Conservation (phyloP, 2,329 filamentous ascomycete species). For the Rachicladosporium sp. region DNA sequence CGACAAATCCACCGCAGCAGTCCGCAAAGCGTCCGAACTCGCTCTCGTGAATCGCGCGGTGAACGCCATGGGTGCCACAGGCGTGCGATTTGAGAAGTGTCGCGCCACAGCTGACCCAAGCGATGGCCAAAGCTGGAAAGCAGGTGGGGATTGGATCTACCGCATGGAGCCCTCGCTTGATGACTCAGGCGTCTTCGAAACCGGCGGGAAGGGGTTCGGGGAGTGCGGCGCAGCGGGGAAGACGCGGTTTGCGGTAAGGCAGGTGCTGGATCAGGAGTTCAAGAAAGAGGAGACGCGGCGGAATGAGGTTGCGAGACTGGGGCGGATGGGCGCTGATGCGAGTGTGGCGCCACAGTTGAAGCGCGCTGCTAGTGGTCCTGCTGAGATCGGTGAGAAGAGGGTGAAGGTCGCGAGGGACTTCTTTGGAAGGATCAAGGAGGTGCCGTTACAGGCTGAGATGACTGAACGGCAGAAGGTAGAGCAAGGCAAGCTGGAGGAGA, state of each 20-base stretch:
- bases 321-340: conserved; percentile 46
- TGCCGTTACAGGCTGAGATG: conserved; percentile 22
- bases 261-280: conserved; percentile 86
- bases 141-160: conserved; percentile 59
- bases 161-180: conserved; percentile 90
- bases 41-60: conserved; percentile 68
- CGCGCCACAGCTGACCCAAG: conserved; percentile 32
- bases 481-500: conserved; percentile 21
- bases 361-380: conserved; percentile 4
- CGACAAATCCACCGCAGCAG: conserved; percentile 56
- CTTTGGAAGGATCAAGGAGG: conserved; percentile 60
- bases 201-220: conserved; percentile 40
- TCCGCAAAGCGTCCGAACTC: conserved; percentile 77
- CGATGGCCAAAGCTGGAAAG: conserved; percentile 10
- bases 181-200: conserved; percentile 61
- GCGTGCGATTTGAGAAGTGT: conserved; percentile 69
- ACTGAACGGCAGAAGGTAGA: conserved; percentile 26
- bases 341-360: conserved; percentile 14
- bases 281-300: conserved; percentile 57
- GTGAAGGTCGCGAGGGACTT: conserved; percentile 58
- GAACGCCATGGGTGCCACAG: conserved; percentile 68
- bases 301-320: conserved; percentile 53
- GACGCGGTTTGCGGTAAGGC: conserved; percentile 78
- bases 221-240: conserved; percentile 40
- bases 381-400: conserved; percentile 1